Base-by-base conservation (phyloP, 345 rosid species). In the Eucalyptus paniculata region DNA sequence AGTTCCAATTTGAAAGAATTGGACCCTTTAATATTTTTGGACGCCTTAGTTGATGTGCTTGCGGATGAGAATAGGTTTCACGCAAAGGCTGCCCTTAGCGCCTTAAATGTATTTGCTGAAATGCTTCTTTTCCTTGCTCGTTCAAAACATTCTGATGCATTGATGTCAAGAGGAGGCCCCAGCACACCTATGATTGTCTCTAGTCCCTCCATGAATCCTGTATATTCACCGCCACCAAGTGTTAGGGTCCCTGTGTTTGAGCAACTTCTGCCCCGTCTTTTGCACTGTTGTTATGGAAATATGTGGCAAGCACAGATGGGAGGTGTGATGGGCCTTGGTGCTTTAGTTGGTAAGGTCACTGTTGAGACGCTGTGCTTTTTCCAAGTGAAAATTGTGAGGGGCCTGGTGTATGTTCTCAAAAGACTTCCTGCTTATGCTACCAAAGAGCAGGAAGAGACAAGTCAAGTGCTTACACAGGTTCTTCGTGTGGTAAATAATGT, bases 261-360 rank as follows among this genome's bases (percentile, higher is more conserved):
- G 94, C 99, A 98, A 91, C 99, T 98, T 92, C 93, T 98, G 82
- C 99, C 99, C 86, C 99, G 99, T 69, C 98, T 98, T 91, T 92
- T 98, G 91, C 99, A 97, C 93, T 97, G 99, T 92, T 98, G 99
- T 92, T 97, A 96, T 93, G 99, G 99, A 89, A 98, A 94, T 91
- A 95, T 96, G 49, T 98, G 99, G 99, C 99, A 98, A 93, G 96
- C 99, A 56, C 99, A 98, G 91, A 96, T 98, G 96, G 99, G 99
- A 89, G 99, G 99, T 90, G 99, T 98, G 91, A 95, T 97, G 98
- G 99, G 99, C 51, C 95, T 98, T 87, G 98, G 98, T 90, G 98
- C 99, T 88, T 91, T 98, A 92, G 98, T 98, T 80, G 99, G 99
- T 86, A 98, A 97, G 95, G 99, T 97, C 87, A 97, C 99, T 91